Base-by-base conservation (phyloP, 2,329 filamentous ascomycete genomes). In the Lanzia echinophila region DNA sequence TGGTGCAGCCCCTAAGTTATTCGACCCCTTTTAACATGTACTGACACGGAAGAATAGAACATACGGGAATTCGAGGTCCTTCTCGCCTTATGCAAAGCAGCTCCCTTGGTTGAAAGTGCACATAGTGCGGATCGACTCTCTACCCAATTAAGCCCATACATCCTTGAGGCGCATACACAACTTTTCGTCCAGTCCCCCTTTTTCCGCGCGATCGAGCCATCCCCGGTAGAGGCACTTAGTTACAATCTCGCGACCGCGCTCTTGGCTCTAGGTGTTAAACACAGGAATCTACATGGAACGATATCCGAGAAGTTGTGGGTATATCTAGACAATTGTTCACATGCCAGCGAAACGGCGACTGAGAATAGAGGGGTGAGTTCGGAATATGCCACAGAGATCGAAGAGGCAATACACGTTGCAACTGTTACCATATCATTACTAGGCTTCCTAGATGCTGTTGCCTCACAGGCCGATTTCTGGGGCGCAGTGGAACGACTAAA, bases 61-160 rank as follows among this genome's bases (percentile, higher is more conserved):
- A 83, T 91, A 51, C 85, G 88, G 65, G 95, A 99, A 75, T 86
- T 96, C 62, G 92, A 99, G 70, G 88, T 95, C 50, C 79, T 99
- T 24, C 74, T 97, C 24, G 90, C 94, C 42, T 78, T 99, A 24
- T 97, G 92, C 75, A 92, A 91, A 72, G 89, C 92, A 50, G 89
- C 91, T 3, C 86, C 90, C 3, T 79, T 83, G 22, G 78, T 97
- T 24, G 78, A 84, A 50, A 84, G 82, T 44, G 70, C 75, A 41
- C 82, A 88, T 57, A 86, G 87, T 66, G 91, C 90, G 28, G 82
- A 88, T 64, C 86, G 83, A 63, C 81, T 99, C 38, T 81, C 85
- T n/a, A 76, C 79, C 33, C 90, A 95, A 62, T 74, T 99, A 39
- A 80, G 84, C 7, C 87, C 86, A 5, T 97, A 97, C 69, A 79